Evolutionary conservation across 768 basidiomycete genomes (phyloP).

Genomic region (Lyophyllum shimeji): DNA sequence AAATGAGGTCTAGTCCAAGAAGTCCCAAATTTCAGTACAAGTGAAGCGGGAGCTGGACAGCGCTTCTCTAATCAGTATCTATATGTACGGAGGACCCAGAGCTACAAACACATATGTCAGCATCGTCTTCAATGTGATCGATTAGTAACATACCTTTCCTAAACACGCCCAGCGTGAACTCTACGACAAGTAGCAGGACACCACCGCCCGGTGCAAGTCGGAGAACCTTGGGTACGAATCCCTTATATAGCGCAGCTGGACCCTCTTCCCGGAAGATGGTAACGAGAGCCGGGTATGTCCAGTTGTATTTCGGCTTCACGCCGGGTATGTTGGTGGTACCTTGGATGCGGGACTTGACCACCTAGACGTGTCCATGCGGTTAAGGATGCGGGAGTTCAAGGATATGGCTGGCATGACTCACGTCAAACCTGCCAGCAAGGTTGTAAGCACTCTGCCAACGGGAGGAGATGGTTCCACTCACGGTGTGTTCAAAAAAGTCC

Average conservation of each 20-base stretch:
- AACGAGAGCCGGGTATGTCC: conserved; percentile 88
- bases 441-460: not conserved
- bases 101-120: conserved; percentile 22
- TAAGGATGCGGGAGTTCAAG: not conserved
- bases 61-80: conserved; percentile 3
- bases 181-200: conserved; percentile 90
- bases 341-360: conserved; percentile 64
- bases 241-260: conserved; percentile 84
- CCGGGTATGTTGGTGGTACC: conserved; percentile 64
- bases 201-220: conserved; percentile 95
- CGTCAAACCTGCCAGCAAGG: conserved; percentile 41
- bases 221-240: conserved; percentile 94
- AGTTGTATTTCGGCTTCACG: conserved; percentile 84
- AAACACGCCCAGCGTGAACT: conserved; percentile 78
- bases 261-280: conserved; percentile 90
- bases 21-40: not conserved
- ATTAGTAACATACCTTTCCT: conserved; percentile 52
- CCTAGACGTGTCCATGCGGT: conserved; percentile 43
- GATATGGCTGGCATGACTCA: conserved; percentile 17
- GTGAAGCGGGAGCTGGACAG: too few relatives aligned
- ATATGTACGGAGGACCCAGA: conserved; percentile 52
- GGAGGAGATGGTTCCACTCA: conserved; percentile 30
- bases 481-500: conserved; percentile 93
- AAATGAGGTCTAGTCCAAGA: not conserved
- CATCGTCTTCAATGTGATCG: not conserved